Evolutionary conservation across 495 filamentous ascomycete genomes (phyloP).

Genomic region (Xylaria longipes): DNA sequence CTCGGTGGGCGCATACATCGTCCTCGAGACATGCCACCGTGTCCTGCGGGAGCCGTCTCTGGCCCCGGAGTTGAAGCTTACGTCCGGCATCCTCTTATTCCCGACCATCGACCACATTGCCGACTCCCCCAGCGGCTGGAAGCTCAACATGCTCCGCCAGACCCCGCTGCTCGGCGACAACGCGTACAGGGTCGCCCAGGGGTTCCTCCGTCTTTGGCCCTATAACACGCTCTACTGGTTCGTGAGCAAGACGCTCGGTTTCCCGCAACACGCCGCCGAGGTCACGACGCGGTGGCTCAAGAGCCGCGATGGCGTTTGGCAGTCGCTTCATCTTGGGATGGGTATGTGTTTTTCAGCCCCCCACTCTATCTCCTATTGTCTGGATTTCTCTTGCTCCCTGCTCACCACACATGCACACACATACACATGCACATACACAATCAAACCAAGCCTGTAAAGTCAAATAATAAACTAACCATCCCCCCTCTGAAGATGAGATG

Average conservation of each 20-base stretch:
- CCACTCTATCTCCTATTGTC: too few relatives aligned
- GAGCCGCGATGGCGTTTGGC: constrained; percentile 68
- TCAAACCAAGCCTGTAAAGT: not conserved
- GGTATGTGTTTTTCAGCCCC: constrained; percentile 15
- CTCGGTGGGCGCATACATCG: constrained; percentile 80
- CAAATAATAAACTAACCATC: constrained; percentile 8
- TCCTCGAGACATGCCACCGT: constrained; percentile 71
- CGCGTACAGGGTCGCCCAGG: constrained; percentile 58
- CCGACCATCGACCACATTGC: constrained; percentile 81
- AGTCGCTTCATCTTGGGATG: constrained; percentile 65
- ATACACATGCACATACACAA: not conserved
- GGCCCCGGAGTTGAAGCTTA: constrained; percentile 32
- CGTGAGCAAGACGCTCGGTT: constrained; percentile 56
- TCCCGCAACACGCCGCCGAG: constrained; percentile 62
- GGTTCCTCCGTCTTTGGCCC: constrained; percentile 57
- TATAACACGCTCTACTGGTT: constrained; percentile 47
- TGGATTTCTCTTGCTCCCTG: not conserved
- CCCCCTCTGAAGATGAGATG: constrained; percentile 67
- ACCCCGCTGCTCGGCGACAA: constrained; percentile 62
- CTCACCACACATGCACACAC: not conserved
- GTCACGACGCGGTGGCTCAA: constrained; percentile 69
- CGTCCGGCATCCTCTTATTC: constrained; percentile 72
- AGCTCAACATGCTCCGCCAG: constrained; percentile 57
- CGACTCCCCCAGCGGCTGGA: constrained; percentile 65
- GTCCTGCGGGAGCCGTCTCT: constrained; percentile 43